Evolutionary conservation across 768 basidiomycete genomes (phyloP), one percentile per base, ranked within the genome.

Genomic region (Pleurotus pulmonarius): DNA sequence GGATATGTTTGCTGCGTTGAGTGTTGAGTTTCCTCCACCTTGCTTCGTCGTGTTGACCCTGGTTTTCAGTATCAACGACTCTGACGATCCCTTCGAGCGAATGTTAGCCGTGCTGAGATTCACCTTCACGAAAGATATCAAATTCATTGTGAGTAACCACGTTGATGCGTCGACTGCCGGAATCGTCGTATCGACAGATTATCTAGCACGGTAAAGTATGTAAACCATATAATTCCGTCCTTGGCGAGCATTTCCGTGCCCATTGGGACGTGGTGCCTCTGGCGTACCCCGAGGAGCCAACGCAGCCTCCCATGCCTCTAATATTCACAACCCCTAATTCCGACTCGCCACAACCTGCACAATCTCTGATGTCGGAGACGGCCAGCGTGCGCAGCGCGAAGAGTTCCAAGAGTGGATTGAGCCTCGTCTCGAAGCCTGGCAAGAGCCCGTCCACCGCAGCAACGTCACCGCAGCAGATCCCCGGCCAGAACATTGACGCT

Each of bases 41-140:
- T 11, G 7, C 29, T 8, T 34, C 8, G 1, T 8, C 9, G 9
- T 34, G 29, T 11, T 34, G 29, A 34, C 29, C 9, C 20, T 34
- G 26, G 40, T 52, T 41, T 20, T 49, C 69, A 97, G 94, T 39
- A 91, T 98, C 65, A 97, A 96, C 63, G 93, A 96, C 65, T 90
- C 88, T 16, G 80, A 86, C 34, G 93, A 96, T 68, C 87, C 93
- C n/a, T 87, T 99, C 61, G 90, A 94, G 61, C 85, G 96, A 41
- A 95, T 98, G 88, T 74, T 98, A n/a, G 88, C 94, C 40, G 89
- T 92, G 4, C 68, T 98, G 41, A 81, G 94, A 40, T 98, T 93
- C 66, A 75, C 86, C 5, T 92, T 96, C 69, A 89, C 92, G 48
- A 97, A 97, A 68, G 94, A 98, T 64, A 86, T 97, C 69, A 96